Conservation (phyloP, 1,284 basidiomycete species). For the Apiotrichum sp. region DNA sequence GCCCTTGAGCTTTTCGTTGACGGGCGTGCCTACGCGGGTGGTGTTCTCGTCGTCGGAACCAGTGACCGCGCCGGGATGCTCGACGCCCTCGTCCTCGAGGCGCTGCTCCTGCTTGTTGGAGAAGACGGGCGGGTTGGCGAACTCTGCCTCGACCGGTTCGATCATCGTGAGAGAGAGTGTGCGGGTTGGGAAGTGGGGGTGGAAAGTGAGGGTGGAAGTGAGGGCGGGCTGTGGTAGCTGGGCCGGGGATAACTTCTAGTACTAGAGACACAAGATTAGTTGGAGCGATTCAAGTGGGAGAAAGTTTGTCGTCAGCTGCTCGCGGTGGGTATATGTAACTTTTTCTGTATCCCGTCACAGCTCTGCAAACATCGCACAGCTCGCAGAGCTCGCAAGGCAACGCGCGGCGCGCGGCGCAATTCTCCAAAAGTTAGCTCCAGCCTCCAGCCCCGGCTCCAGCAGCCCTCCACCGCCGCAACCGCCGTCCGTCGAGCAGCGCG, state of each 20-base stretch:
- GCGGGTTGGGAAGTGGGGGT: background rate
- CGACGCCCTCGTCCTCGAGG: constrained; percentile 23
- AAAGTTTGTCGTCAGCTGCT: no score
- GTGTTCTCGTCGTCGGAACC: background rate
- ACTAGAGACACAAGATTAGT: background rate
- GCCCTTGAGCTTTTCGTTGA: constrained; percentile 16
- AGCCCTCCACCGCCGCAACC: no score
- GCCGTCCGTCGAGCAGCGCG: no score
- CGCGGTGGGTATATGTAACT: background rate
- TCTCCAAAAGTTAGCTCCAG: no score
- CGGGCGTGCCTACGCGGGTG: background rate
- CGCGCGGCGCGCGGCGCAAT: no score
- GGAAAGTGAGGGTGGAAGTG: background rate
- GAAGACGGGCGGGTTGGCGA: constrained; percentile 34
- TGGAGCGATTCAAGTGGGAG: background rate
- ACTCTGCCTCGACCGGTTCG: constrained; percentile 37
- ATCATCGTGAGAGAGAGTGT: constrained; percentile 18
- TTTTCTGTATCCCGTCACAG: background rate
- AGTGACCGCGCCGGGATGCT: constrained; percentile 12
- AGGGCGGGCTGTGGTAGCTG: background rate
- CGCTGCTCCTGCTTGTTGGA: constrained; percentile 22
- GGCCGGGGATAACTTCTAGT: background rate
- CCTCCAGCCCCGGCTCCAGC: no score
- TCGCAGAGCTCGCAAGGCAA: no score
- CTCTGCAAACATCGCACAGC: no score